These are phyloP conservation scores for Plasmodium vivax DNA, from an alignment of 169 alveolate species.

Conservation along the genomic window DNA sequence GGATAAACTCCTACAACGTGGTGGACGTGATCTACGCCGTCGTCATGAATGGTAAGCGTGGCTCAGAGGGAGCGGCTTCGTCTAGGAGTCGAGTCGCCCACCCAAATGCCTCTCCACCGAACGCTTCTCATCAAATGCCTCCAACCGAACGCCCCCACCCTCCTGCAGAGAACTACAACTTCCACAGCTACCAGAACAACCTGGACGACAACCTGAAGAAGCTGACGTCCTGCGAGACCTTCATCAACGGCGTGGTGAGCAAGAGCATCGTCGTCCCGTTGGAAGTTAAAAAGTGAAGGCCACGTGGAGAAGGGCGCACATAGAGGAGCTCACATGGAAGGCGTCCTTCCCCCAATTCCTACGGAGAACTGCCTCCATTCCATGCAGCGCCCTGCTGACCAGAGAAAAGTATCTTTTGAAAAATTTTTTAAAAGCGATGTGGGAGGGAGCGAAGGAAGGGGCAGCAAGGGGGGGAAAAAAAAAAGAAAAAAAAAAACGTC, in stretches of 20 bases:
- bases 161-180: conserved; percentile 33
- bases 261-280: conserved; percentile 37
- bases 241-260: conserved; percentile 11
- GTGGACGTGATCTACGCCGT: conserved; percentile 41
- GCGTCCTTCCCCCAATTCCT: neutral
- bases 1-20: conserved; percentile 27
- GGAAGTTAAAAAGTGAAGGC: conserved; percentile 3
- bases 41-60: conserved; percentile 26
- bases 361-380: neutral
- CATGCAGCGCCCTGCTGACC: neutral
- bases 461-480: no score
- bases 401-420: neutral
- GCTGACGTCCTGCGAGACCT: conserved; percentile 1
- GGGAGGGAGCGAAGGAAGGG: neutral
- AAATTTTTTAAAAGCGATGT: neutral
- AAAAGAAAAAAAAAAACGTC: neutral
- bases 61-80: no score
- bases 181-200: conserved; percentile 35
- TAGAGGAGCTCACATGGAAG: neutral
- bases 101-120: neutral
- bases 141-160: neutral
- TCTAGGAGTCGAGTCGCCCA: neutral
- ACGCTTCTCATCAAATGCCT: no score
- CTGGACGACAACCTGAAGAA: conserved; percentile 30
- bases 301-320: neutral